phyloP scores from a whole-genome alignment of 1,139 yeast species.

The Lodderomyces pseudojiufengensis region DNA sequence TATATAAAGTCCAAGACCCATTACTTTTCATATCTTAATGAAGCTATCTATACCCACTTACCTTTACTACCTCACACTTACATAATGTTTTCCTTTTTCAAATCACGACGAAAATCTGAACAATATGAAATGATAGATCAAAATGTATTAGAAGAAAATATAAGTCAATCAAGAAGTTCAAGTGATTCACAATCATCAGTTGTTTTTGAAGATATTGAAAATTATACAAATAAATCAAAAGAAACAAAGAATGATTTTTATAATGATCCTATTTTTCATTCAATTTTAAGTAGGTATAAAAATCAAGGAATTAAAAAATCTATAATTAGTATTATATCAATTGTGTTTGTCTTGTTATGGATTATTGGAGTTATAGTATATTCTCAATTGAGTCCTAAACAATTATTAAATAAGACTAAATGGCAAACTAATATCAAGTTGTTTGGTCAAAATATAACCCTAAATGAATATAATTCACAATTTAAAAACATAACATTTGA shows the following conservation, averaged over 20 bases:
- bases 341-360: constrained; percentile 22
- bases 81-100: constrained; percentile 10
- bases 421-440: constrained; percentile 29
- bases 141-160: background rate
- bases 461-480: constrained; percentile 28
- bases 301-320: constrained; percentile 13
- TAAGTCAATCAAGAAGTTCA: constrained; percentile 12
- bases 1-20: too few species aligned
- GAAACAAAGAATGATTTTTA: constrained; percentile 21
- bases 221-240: constrained; percentile 12
- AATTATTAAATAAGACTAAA: constrained; percentile 18
- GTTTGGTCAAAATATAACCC: constrained; percentile 29
- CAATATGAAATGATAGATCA: constrained; percentile 26
- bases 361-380: constrained; percentile 26
- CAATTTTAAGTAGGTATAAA: constrained; percentile 19
- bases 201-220: constrained; percentile 29
- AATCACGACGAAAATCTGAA: constrained; percentile 12
- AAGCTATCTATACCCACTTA: too few species aligned
- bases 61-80: background rate
- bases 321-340: constrained; percentile 9
- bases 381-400: constrained; percentile 24
- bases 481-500: constrained; percentile 31
- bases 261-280: constrained; percentile 24
- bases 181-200: constrained; percentile 23
- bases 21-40: too few species aligned